Evolutionary conservation across 202 grass and related monocot genomes (phyloP).

Genomic region (Digitaria exilis): DNA sequence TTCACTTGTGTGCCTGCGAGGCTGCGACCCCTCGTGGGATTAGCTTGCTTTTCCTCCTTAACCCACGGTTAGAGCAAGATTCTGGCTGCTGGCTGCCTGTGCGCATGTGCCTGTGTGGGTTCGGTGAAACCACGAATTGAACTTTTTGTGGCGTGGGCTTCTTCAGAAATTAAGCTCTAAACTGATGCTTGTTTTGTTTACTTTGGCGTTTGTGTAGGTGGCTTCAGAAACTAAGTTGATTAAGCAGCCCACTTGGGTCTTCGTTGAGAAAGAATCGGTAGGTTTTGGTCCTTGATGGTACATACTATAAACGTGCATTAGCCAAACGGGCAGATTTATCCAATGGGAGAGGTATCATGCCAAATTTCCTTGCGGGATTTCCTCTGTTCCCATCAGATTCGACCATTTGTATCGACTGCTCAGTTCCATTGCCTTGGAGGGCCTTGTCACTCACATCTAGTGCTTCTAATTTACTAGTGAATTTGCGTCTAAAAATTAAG

Average conservation of each 20-base stretch:
- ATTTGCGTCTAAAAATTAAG: not conserved
- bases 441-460: slow-evolving; percentile 13
- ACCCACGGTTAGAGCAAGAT: not conserved
- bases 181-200: not conserved
- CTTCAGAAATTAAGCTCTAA: not conserved
- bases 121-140: not conserved
- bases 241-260: not conserved
- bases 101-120: not conserved
- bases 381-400: slow-evolving; percentile 4
- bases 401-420: not conserved
- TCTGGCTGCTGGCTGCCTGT: not conserved
- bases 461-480: slow-evolving; percentile 20
- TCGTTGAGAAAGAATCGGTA: slow-evolving; percentile 19
- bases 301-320: not conserved
- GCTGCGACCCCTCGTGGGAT: not conserved
- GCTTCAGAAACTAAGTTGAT: not conserved
- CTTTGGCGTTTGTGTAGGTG: not conserved
- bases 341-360: not conserved
- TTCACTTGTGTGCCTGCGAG: not conserved
- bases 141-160: not conserved
- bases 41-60: not conserved
- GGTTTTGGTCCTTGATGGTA: not conserved
- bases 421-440: not conserved
- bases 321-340: not conserved
- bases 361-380: not conserved